Base-by-base conservation (phyloP, 768 basidiomycete species). In the Phaeotremella fagi region DNA sequence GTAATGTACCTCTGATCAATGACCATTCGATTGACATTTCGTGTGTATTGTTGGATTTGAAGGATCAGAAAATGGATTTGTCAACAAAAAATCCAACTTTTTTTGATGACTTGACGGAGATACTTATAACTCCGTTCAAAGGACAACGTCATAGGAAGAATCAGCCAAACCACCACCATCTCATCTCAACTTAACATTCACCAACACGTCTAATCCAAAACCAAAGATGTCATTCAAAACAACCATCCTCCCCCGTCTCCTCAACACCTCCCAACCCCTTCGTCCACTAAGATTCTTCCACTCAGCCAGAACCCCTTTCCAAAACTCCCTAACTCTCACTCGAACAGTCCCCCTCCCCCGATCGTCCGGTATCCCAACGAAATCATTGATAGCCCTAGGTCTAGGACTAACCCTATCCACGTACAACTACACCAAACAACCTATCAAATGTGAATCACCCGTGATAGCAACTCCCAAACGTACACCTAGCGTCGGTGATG, bases 11-110 rank as follows among this genome's bases (percentile, higher is more conserved):
- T 42, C 55, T 42, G 0, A 63, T 29, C 22, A 69, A 52, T 12
- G 50, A 46, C 64, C 64, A 65, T 38, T 69, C 58, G 12, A 64
- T 29, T 20, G 50, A 54, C 65, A 63, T 64, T 9, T 5, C 49
- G 31, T 14, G 11, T 16, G 11, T 18, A 25, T 14, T 50, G 3
- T 12, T 36, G 41, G 22, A 11, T 33, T 7, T 33, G 7, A 16
- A 33, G 7, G 31, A n/a, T 44, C 12, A 7, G 23, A 29, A 16
- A 50, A 15, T 15, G 50, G 6, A 41, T 41, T 41, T 22, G 31
- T 7, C 31, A 16, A 16, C 31, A 16, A 6, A 41, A 22, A 6
- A 26, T 45, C 24, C 15, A 55, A 38, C 37, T 55, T 55, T 55
- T 55, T 29, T 42, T 18, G 28, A 31, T 23, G 37, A 20, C 23